Evolutionary conservation across 768 basidiomycete species (phyloP), one percentile per base, ranked within the genome.

Genomic region (Filobasidium wieringae): DNA sequence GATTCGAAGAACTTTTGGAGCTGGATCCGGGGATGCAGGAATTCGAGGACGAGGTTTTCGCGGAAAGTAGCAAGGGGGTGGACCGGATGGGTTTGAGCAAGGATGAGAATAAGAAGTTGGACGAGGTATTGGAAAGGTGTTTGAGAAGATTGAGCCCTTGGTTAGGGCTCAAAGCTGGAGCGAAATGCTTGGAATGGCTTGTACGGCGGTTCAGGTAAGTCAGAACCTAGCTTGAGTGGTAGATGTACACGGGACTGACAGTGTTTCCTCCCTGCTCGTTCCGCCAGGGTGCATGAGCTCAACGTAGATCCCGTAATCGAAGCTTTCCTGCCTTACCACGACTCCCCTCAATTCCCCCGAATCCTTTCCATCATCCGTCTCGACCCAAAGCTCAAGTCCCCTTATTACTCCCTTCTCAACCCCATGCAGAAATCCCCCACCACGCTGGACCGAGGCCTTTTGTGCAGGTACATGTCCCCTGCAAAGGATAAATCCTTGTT

Each of bases 271-370:
- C 26, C 36, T 29, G 62, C 24, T 27, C 8, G 0, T 14, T 51
- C 7, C 11, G 54, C 17, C 66, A 96, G 93, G 70, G 82, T 96
- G 27, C 80, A 96, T 68, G 91, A 97, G 70, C 90, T 96, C 77
- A 95, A 97, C 66, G 79, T 92, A 54, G 80, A 85, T 54, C 79
- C 80, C 24, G 69, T 91, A 27, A 78, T 97, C 6, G 75, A 83
- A 7, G 77, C 90, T 24, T 97, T 97, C 74, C 76, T 96, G 30
- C 95, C 95, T 0, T 96, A 93, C 69, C 90, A 97, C 67, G 88
- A 92, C 64, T 87, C 92, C 4, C 84, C 87, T 0, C 90, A 96
- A 70, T 97, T 97, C 72, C 80, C 85, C 8, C 93, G 95, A 65
- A 88, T 96, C 79, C 78, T 95, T 26, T 82, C 86, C 1, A 89